Evolutionary conservation across 1,284 basidiomycete genomes (phyloP).

Genomic region (Ganoderma multipileum): DNA sequence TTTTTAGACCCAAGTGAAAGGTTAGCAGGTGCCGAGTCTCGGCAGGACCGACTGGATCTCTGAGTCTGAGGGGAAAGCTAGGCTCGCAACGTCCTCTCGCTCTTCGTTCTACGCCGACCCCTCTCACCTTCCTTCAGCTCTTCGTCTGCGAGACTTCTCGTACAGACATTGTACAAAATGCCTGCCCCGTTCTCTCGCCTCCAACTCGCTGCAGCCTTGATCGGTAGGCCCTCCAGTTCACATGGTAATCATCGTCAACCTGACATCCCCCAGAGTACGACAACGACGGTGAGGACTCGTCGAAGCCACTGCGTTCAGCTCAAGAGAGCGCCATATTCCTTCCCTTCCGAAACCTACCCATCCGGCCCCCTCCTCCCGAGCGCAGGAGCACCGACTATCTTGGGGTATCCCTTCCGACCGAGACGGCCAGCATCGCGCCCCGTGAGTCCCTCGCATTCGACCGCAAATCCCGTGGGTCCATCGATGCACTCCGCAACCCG

Average conservation of each 20-base stretch:
- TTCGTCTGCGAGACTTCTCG: background rate
- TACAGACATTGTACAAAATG: conserved; percentile 12
- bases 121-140: background rate
- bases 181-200: conserved; percentile 71
- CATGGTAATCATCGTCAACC: conserved; percentile 1
- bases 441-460: conserved; percentile 57
- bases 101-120: background rate
- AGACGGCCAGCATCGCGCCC: conserved; percentile 53
- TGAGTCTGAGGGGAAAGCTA: background rate
- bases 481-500: conserved; percentile 72
- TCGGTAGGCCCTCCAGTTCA: conserved; percentile 55
- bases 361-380: conserved; percentile 43
- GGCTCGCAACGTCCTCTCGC: background rate
- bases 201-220: conserved; percentile 79
- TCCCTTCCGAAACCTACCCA: conserved; percentile 61
- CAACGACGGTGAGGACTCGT: conserved; percentile 74
- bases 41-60: background rate
- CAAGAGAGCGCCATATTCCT: conserved; percentile 85
- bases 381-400: conserved; percentile 69
- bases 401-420: conserved; percentile 69
- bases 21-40: background rate
- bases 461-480: conserved; percentile 55
- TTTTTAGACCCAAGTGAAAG: background rate
- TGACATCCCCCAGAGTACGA: conserved; percentile 71
- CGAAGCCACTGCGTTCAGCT: conserved; percentile 65